These are phyloP conservation scores for Schwanniomyces pseudopolymorphus DNA, from an alignment of 805 yeast genomes.

Conservation along the genomic window DNA sequence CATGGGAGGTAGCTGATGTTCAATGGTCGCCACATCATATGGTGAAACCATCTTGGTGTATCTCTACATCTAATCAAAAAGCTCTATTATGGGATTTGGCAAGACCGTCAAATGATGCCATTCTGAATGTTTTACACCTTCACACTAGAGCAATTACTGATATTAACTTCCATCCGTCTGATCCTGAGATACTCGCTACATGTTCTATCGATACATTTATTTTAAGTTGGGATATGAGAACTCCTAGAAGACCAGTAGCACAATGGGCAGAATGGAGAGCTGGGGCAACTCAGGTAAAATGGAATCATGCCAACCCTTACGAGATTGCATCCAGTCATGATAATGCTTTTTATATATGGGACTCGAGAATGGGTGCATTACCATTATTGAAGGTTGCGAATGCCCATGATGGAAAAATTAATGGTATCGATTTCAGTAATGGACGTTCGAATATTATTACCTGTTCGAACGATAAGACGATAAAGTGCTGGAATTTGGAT, in stretches of 20 bases:
- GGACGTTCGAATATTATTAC: slow-evolving; percentile 63
- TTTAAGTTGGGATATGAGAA: slow-evolving; percentile 86
- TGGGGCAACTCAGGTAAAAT: slow-evolving; percentile 91
- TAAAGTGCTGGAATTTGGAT: slow-evolving; percentile 75
- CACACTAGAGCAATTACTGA: slow-evolving; percentile 95
- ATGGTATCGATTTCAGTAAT: slow-evolving; percentile 82
- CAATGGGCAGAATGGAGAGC: slow-evolving; percentile 94
- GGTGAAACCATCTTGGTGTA: slow-evolving; percentile 84
- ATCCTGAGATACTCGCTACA: slow-evolving; percentile 87
- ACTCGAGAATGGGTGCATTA: slow-evolving; percentile 72
- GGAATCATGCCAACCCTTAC: slow-evolving; percentile 78
- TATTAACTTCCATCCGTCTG: slow-evolving; percentile 84
- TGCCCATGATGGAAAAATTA: slow-evolving; percentile 85
- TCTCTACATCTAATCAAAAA: slow-evolving; percentile 92
- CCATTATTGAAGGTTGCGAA: slow-evolving; percentile 61
- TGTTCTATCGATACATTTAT: slow-evolving; percentile 90
- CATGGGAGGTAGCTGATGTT: slow-evolving; percentile 99
- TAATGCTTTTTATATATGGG: slow-evolving; percentile 82
- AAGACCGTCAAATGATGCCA: slow-evolving; percentile 66
- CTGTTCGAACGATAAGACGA: slow-evolving; percentile 82
- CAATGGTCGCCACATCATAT: slow-evolving; percentile 93
- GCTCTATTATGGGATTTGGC: slow-evolving; percentile 93
- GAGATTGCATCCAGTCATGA: slow-evolving; percentile 87
- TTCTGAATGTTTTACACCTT: slow-evolving; percentile 83
- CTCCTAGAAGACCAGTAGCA: slow-evolving; percentile 69